phyloP scores from a whole-genome alignment of 768 basidiomycete species.

The Phylloporus sp. region DNA sequence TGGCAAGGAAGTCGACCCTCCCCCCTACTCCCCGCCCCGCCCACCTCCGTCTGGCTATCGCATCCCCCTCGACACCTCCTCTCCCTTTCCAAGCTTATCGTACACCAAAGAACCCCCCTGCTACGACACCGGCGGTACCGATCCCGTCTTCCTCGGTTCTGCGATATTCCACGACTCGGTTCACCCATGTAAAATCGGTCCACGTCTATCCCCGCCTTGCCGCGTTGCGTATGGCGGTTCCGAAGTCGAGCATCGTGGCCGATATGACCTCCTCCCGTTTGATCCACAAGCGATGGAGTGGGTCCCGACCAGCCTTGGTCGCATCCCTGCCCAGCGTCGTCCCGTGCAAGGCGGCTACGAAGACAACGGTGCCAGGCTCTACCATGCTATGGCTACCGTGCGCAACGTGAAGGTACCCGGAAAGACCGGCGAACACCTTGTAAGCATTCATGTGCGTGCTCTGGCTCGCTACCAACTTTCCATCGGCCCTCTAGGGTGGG shows the following conservation, averaged over 20 bases:
- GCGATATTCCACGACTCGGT: conserved; percentile 63
- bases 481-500: conserved; percentile 30
- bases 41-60: conserved; percentile 65
- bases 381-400: conserved; percentile 57
- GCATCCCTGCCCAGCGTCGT: conserved; percentile 49
- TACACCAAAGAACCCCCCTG: conserved; percentile 49
- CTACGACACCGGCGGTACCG: conserved; percentile 50
- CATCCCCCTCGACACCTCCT: conserved; percentile 42
- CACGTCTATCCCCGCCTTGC: conserved; percentile 46
- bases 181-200: conserved; percentile 80
- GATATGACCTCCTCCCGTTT: conserved; percentile 74
- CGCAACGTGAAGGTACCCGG: conserved; percentile 60
- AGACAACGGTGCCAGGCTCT: conserved; percentile 58
- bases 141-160: conserved; percentile 68
- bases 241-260: conserved; percentile 57
- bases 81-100: conserved; percentile 35
- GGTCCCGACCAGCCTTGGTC: conserved; percentile 57
- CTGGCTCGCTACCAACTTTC: not conserved
- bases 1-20: conserved; percentile 10
- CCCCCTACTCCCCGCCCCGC: conserved; percentile 13
- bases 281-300: conserved; percentile 66
- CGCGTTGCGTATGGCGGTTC: conserved; percentile 60
- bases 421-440: conserved; percentile 67
- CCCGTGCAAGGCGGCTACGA: conserved; percentile 77
- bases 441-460: conserved; percentile 28